phyloP scores from a whole-genome alignment of 306 rosid genomes.

The Prunus campanulata region DNA sequence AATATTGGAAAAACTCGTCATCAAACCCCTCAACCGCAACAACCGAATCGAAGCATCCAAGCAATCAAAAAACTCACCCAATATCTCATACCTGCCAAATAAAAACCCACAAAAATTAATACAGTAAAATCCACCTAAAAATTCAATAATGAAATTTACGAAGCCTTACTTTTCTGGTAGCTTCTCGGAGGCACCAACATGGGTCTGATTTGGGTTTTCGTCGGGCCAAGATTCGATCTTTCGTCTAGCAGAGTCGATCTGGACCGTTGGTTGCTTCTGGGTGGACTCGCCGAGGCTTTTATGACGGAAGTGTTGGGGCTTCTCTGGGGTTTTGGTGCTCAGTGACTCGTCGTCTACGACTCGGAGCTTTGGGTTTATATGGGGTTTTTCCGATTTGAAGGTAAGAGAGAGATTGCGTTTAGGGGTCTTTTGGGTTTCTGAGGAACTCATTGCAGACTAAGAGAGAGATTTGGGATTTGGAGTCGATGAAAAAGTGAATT shows the following conservation, averaged over 20 bases:
- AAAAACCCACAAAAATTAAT: not conserved
- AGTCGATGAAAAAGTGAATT: not conserved
- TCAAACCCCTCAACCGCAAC: constrained; percentile 39
- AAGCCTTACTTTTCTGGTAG: constrained; percentile 53
- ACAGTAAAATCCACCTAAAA: not conserved
- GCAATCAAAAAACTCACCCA: constrained; percentile 50
- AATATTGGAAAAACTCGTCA: constrained; percentile 43
- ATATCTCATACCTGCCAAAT: constrained; percentile 46
- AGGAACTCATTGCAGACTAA: constrained; percentile 37
- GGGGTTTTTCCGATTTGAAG: constrained; percentile 46
- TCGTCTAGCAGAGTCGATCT: constrained; percentile 13
- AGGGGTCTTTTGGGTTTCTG: constrained; percentile 5
- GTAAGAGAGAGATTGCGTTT: constrained; percentile 1
- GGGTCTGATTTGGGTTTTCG: constrained; percentile 9
- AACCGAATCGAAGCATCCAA: constrained; percentile 57
- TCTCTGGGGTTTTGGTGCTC: constrained; percentile 62
- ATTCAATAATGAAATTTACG: not conserved
- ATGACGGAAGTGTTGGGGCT: constrained; percentile 18
- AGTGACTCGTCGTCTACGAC: constrained; percentile 16
- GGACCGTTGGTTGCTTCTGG: not conserved
- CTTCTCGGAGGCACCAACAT: constrained; percentile 2
- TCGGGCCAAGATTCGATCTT: constrained; percentile 3
- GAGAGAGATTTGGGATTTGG: not conserved
- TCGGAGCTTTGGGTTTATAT: constrained; percentile 13
- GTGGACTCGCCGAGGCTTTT: constrained; percentile 27